Percentiles rank a stretch among this genome's conserved stretches.
phyloP scores from a whole-genome alignment of 2,329 filamentous ascomycete genomes.

The Trichoderma afroharzianum region DNA sequence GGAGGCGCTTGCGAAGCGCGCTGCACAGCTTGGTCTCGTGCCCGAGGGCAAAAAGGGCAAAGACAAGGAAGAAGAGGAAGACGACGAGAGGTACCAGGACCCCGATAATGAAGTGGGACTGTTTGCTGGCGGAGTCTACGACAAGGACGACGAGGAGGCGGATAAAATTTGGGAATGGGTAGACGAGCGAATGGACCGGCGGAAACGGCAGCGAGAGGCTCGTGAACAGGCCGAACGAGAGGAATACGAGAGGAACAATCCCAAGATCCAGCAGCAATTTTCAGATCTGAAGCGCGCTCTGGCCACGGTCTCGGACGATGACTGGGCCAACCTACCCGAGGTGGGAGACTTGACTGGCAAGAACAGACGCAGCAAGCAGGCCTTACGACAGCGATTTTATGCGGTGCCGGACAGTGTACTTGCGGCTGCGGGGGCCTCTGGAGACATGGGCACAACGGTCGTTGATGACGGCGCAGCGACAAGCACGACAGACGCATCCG shows the following conservation, averaged over 20 bases:
- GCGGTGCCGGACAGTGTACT: constrained; percentile 95
- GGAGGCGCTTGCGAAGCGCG: constrained; percentile 90
- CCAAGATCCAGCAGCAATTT: constrained; percentile 97
- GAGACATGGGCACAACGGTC: constrained; percentile 85
- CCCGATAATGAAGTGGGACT: constrained; percentile 95
- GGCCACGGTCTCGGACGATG: constrained; percentile 84
- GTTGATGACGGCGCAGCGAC: constrained; percentile 66
- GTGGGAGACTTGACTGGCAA: constrained; percentile 96
- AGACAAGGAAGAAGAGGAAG: constrained; percentile 66
- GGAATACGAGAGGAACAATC: constrained; percentile 95
- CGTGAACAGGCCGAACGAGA: constrained; percentile 88
- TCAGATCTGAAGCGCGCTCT: constrained; percentile 91
- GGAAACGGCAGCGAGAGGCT: constrained; percentile 88
- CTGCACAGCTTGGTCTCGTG: constrained; percentile 71
- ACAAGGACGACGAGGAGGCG: constrained; percentile 96
- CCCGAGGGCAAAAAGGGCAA: constrained; percentile 68
- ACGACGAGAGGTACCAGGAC: constrained; percentile 84
- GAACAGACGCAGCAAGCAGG: constrained; percentile 81
- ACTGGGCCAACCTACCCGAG: constrained; percentile 94
- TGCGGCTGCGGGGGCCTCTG: constrained; percentile 75
- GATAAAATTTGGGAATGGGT: constrained; percentile 94
- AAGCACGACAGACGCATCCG: constrained; percentile 46
- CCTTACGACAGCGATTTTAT: constrained; percentile 81
- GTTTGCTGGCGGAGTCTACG: constrained; percentile 93
- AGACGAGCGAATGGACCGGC: constrained; percentile 93